Percentiles rank a stretch among this genome's conserved stretches.
Evolutionary conservation across 352 stramenopile genomes (phyloP).

Genomic region (Phytophthora macrochlamydospora): DNA sequence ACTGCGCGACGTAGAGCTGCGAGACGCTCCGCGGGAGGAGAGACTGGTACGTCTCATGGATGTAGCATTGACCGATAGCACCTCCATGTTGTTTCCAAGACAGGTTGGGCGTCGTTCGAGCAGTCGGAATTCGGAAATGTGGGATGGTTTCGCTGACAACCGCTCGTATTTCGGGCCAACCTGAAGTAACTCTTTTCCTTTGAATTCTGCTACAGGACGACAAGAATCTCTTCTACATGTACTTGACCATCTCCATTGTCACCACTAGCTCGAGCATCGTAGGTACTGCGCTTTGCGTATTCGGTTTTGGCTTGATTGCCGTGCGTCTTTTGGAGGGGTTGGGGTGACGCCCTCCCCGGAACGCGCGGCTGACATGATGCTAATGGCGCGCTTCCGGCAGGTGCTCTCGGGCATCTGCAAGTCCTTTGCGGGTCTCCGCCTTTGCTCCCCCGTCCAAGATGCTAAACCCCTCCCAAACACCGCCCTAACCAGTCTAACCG

Average conservation of each 20-base stretch:
- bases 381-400: too few species aligned
- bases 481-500: too few species aligned
- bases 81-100: conserved; percentile 28
- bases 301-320: conserved; percentile 7
- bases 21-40: conserved; percentile 42
- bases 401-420: too few species aligned
- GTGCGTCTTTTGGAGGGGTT: too few species aligned
- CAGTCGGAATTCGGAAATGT: neutral
- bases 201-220: too few species aligned
- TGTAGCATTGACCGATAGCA: conserved; percentile 43
- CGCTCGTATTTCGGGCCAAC: neutral
- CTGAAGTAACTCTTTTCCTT: too few species aligned
- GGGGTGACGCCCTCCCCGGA: too few species aligned
- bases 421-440: too few species aligned
- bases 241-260: neutral
- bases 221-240: neutral
- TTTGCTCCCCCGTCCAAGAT: too few species aligned
- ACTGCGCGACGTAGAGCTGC: conserved; percentile 20
- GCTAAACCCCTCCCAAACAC: too few species aligned
- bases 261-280: conserved; percentile 33
- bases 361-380: too few species aligned
- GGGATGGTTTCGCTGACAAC: neutral
- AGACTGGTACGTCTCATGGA: conserved; percentile 36
- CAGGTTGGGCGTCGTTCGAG: conserved; percentile 2
- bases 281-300: conserved; percentile 42